These are phyloP conservation scores for Rhexocercosporidium sp. DNA, from an alignment of 2,329 filamentous ascomycete species.

Conservation along the genomic window DNA sequence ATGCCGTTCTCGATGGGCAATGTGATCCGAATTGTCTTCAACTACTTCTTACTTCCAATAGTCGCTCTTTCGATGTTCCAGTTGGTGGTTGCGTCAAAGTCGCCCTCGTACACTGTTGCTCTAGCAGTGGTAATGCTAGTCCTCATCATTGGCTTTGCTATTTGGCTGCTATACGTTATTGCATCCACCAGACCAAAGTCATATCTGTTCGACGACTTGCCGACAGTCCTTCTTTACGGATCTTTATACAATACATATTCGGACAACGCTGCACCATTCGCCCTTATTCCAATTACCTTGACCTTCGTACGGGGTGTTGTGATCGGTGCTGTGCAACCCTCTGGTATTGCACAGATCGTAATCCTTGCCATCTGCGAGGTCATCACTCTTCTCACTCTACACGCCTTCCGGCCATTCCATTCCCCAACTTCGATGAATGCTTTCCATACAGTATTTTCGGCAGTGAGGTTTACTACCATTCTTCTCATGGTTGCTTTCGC, in stretches of 20 bases:
- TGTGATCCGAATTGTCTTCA: constrained; percentile 84
- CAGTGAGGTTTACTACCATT: constrained; percentile 75
- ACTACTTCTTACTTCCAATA: constrained; percentile 88
- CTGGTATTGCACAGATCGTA: constrained; percentile 91
- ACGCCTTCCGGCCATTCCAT: constrained; percentile 90
- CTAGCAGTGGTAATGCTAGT: constrained; percentile 78
- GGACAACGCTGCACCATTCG: constrained; percentile 89
- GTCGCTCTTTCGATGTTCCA: constrained; percentile 90
- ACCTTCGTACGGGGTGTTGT: constrained; percentile 87
- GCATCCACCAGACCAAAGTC: constrained; percentile 80
- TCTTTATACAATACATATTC: constrained; percentile 98
- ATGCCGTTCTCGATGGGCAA: constrained; percentile 84
- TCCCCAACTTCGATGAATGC: constrained; percentile 96
- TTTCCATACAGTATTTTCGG: constrained; percentile 86
- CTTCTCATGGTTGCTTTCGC: constrained; percentile 84
- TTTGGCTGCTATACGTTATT: constrained; percentile 83
- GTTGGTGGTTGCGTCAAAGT: constrained; percentile 74
- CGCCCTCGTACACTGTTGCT: constrained; percentile 73
- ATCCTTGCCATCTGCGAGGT: constrained; percentile 94
- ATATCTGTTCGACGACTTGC: constrained; percentile 90
- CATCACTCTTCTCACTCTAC: constrained; percentile 82
- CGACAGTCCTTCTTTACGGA: constrained; percentile 87
- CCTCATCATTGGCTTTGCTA: constrained; percentile 72
- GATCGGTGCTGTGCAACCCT: constrained; percentile 90
- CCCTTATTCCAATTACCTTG: constrained; percentile 82